Conservation (phyloP, 352 stramenopile genomes). For the Globisporangium okanoganense region DNA sequence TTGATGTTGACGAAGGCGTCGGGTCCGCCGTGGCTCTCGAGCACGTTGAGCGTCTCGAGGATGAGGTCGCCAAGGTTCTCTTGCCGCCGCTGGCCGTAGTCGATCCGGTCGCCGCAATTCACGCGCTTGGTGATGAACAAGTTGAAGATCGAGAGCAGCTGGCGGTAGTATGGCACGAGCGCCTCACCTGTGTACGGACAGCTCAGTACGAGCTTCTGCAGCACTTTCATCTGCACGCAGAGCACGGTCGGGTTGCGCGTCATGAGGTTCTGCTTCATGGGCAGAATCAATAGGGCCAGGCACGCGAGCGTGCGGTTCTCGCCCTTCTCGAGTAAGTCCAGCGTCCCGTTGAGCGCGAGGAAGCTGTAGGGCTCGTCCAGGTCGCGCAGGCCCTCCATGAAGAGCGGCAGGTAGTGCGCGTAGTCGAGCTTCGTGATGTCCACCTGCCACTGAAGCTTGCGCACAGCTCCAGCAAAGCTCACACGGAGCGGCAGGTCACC, state of each 20-base stretch:
- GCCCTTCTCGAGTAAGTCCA: conserved; percentile 82
- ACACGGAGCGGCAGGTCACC: conserved; percentile 69
- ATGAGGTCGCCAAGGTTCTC: conserved; percentile 90
- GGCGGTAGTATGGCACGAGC: conserved; percentile 91
- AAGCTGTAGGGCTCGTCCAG: conserved; percentile 84
- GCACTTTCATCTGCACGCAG: conserved; percentile 73
- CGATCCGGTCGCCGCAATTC: conserved; percentile 93
- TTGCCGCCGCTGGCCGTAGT: conserved; percentile 88
- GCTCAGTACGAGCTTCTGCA: conserved; percentile 65
- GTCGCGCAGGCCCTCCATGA: conserved; percentile 91
- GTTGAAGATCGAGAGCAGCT: conserved; percentile 91
- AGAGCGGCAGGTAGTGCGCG: conserved; percentile 87
- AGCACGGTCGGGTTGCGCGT: conserved; percentile 71
- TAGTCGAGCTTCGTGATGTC: conserved; percentile 77
- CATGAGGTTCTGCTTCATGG: conserved; percentile 88
- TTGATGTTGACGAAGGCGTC: conserved; percentile 96
- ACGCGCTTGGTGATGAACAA: conserved; percentile 88
- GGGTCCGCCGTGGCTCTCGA: conserved; percentile 79
- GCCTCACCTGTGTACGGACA: conserved; percentile 82
- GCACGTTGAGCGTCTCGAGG: conserved; percentile 85
- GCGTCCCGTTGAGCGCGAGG: conserved; percentile 65
- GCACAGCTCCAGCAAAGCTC: conserved; percentile 69
- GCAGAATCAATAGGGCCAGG: conserved; percentile 43
- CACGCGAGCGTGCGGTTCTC: conserved; percentile 58
- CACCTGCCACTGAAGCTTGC: conserved; percentile 71